Base-by-base conservation (phyloP, 805 yeast species). In the Tanozyma kutaoensis region DNA sequence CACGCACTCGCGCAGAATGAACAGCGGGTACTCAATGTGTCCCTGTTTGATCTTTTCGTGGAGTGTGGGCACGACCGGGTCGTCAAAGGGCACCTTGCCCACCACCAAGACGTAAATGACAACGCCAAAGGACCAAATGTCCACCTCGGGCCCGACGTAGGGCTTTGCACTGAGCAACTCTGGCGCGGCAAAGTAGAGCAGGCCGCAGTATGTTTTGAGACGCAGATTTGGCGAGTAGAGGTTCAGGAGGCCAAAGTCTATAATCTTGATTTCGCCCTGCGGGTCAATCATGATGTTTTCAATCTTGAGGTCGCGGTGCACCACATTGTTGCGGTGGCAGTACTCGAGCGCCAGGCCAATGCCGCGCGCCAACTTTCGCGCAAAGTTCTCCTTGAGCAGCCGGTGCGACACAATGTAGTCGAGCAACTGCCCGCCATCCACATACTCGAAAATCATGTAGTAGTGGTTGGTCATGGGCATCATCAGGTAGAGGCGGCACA, bases 371-470 rank as follows among this genome's bases (percentile, higher is more conserved):
- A 91, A 91, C 54, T 80, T 80, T 28, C 97, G 66, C 4, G 97
- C 98, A 46, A 84, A 93, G 33, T 79, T 72, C 50, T 91, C 99
- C 51, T 85, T 84, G 38, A 91, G 62, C 2, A 91, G 76, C 3
- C 97, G 98, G 55, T 91, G 98, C 15, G 94, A 76, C 35, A 91
- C 95, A 39, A 91, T 91, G 50, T 88, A 91, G 56, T 91, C 99
- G 36, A 91, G 69, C 80, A 91, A 72, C 55, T 91, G 98, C 15
- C 97, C 97, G 24, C 98, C 99, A 17, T 91, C 78, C 12, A 91
- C 93, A 47, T 82, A 88, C 50, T 91, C 99, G 54, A 91, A 88
- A 32, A 91, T 65, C 93, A 91, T 84, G 55, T 91, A 91, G 56
- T 80, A 91, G 51, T 91, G 97, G 37, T 84, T 84, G 8, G 95